phyloP scores from a whole-genome alignment of 2,329 filamentous ascomycete species.

The Xylariaceae sp. region DNA sequence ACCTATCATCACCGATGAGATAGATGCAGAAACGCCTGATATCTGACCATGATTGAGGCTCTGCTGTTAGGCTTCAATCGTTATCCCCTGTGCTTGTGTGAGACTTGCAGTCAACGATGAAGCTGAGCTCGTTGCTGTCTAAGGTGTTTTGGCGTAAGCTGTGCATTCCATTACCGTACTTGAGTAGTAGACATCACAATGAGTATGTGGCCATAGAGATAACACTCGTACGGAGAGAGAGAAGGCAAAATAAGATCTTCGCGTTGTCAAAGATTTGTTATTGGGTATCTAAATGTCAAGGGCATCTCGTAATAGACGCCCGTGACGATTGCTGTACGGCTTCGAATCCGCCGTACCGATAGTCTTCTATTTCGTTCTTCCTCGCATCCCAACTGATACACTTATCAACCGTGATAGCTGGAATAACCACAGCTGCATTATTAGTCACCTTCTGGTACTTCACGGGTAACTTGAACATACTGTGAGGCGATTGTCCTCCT shows the following conservation, averaged over 20 bases:
- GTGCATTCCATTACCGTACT: background rate
- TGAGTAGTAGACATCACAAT: background rate
- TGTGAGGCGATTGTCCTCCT: background rate
- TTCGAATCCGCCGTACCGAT: background rate
- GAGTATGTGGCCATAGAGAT: background rate
- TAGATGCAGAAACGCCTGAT: background rate
- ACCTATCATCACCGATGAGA: too few relatives aligned
- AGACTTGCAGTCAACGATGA: background rate
- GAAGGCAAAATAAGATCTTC: background rate
- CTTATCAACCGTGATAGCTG: constrained; percentile 5
- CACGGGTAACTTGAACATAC: constrained; percentile 12
- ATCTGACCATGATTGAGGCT: background rate
- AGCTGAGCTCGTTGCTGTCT: background rate
- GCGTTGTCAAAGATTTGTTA: background rate
- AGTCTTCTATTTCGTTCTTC: background rate
- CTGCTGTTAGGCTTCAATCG: background rate
- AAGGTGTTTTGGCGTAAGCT: background rate
- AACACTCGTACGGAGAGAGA: background rate
- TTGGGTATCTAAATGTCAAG: constrained; percentile 5
- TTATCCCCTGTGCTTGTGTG: background rate
- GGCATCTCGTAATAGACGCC: background rate
- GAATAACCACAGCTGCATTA: constrained; percentile 8
- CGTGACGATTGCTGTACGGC: background rate
- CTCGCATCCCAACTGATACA: background rate
- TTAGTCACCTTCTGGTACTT: constrained; percentile 13